Base-by-base conservation (phyloP, 1,139 yeast genomes). In the Blastobotrys indianensis region DNA sequence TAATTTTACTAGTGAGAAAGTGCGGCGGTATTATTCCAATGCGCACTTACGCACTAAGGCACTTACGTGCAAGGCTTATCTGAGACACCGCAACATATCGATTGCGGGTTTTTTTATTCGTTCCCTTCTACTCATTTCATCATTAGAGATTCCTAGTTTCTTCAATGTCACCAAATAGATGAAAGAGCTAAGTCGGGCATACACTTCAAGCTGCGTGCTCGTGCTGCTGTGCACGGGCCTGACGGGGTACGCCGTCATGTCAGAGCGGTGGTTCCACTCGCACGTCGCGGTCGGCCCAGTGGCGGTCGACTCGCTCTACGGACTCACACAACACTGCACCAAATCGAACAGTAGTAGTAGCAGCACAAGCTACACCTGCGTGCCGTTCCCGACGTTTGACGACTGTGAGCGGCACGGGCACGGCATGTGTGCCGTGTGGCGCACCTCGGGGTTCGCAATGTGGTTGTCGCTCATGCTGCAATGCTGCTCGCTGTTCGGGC, bases 391-490 rank as follows among this genome's bases (percentile, higher is more conserved):
- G n/a, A 10, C 17, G 6, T 2, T 3, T 2, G 4, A 4, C 16
- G 40, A 36, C 35, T 41, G 43, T 16, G 11, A 32, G 8, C 25
- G 23, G 17, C 39, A 28, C n/a, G 34, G 39, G 5, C 31, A 30
- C 12, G 16, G 12, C 39, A 35, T 41, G 37, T 39, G 43, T 25
- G 43, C 43, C 1, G 17, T 28, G 3, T 46, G 61, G 61, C 48
- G 52, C 34, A 52, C 55, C 3, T 48, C 55, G 12, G 52, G 53
- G 23, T 57, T 57, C 42, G 46, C 54, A 31, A 51, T 57, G 54
- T 54, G 55, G 56, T 39, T 52, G 17, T 42, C 56, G 11, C 31
- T 54, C n/a, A 57, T 55, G 5, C 47, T 57, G 38, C 57, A 57
- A 39, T 46, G 52, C 8, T 55, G 53, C 4, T 43, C 51, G 3